Conservation (phyloP, 2,329 filamentous ascomycete species). For the Ceratocystis diversiconidia region DNA sequence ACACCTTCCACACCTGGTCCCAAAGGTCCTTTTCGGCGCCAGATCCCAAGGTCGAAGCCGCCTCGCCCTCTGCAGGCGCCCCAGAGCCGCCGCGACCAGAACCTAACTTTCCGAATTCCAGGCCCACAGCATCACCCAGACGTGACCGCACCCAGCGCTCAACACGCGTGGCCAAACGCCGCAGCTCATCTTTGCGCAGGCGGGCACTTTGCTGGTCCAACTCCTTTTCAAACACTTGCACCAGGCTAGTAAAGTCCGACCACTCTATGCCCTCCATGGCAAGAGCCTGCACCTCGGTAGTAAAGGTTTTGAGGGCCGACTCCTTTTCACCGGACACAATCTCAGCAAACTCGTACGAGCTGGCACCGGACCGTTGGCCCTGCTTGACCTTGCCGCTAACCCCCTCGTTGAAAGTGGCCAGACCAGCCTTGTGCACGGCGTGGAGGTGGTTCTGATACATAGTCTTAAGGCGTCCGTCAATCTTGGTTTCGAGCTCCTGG, state of each 20-base stretch:
- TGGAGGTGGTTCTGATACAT: slow-evolving; percentile 79
- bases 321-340: slow-evolving; percentile 77
- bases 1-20: slow-evolving; percentile 88
- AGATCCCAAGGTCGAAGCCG: slow-evolving; percentile 19
- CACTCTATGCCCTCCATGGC: slow-evolving; percentile 68
- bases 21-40: slow-evolving; percentile 69
- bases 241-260: slow-evolving; percentile 75
- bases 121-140: slow-evolving; percentile 70
- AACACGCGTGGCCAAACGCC: slow-evolving; percentile 73
- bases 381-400: slow-evolving; percentile 77
- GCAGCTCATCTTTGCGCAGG: slow-evolving; percentile 89
- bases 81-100: slow-evolving; percentile 72
- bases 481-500: slow-evolving; percentile 68
- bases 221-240: slow-evolving; percentile 72
- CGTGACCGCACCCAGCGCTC: slow-evolving; percentile 89
- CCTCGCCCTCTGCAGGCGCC: slow-evolving; percentile 63
- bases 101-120: slow-evolving; percentile 93
- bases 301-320: slow-evolving; percentile 59
- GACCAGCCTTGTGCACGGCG: slow-evolving; percentile 78
- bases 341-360: slow-evolving; percentile 83
- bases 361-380: slow-evolving; percentile 73
- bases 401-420: slow-evolving; percentile 71
- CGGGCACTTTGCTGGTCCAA: slow-evolving; percentile 75
- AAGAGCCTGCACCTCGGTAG: slow-evolving; percentile 58
- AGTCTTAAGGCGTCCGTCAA: slow-evolving; percentile 75